Evolutionary conservation across 768 basidiomycete genomes (phyloP), one percentile per base, ranked within the genome.

Genomic region (Ramaria rubella): DNA sequence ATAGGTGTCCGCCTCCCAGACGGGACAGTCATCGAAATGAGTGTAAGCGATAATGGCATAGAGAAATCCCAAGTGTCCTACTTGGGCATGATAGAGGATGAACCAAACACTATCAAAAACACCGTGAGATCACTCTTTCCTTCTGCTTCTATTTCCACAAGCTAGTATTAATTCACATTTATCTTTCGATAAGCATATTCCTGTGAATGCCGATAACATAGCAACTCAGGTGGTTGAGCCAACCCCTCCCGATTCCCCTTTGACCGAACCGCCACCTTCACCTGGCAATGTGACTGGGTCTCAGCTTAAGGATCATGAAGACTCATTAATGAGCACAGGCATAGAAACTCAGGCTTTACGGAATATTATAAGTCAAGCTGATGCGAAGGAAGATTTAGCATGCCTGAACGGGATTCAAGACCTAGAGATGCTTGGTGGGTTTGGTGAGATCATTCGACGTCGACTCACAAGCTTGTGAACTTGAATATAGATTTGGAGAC

Each of bases 341-440:
- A 61, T 75, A 30, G 71, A 76, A 58, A 78, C 75, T 0, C 71
- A 79, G 50, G 64, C 72, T 64, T 65, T 77, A 21, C 66, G 66
- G 48, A 65, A 72, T 49, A 61, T 67, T 12, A 49, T 72, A 19
- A 62, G 49, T 57, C 46, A 57, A 57, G 26, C 50, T 53, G 43
- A 61, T 59, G 44, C 38, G 27, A 15, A 36, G 43, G 42, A 42
- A 57, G 2, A 15, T 36, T 17, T 17, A 21, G 3, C 23, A 3
- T 48, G 24, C 11, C 43, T 38, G 23, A 63, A 31, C 19, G n/a
- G 43, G 15, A 50, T 27, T 21, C 11, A 69, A 14, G 79, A 81
- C 34, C 64, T 67, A 8, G 77, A 81, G 61, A 82, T 78, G 72
- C 69, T 81, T 53, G 77, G 78, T 80, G 58, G 30, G 65, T 43